Evolutionary conservation across 345 rosid species (phyloP), one percentile per base, ranked within the genome.

Genomic region (Hypericum androsaemum): DNA sequence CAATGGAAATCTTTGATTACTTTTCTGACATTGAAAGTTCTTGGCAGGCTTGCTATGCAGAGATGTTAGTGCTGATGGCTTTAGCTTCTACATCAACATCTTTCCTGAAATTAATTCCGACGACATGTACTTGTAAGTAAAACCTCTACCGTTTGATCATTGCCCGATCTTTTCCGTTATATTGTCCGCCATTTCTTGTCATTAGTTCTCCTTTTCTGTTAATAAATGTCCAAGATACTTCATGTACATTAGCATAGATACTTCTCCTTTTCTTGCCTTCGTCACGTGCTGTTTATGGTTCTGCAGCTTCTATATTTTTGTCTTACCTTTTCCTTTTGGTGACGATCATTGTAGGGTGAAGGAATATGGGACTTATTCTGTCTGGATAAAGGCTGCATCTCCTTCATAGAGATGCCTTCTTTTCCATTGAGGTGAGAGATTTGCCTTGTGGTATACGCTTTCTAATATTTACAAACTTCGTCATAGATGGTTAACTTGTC

Each of bases 21-120:
- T 39, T 40, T 5, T 45, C 41, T 35, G 9, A 63, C 42, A 1
- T 51, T 43, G 10, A 53, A 52, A 47, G 53, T 53, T 52, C 10
- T 74, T 63, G 57, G 69, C 81, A 92, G 96, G 95, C 64, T 64
- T 92, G 67, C 69, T 92, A 35, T 88, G 95, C 74, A 78, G 97
- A 70, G 98, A 92, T 63, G 52, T 80, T 60, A 88, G 97, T 64
- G 82, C 85, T 36, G 87, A 92, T 59, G 95, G 97, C 12, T 88
- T 92, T 64, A 77, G 79, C 52, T 92, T 85, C 67, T 88, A 81
- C 62, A 52, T 79, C 65, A 92, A 85, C 75, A 55, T 83, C 64
- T 92, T 88, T 67, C 71, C 85, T 6, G 95, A 81, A 52, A 77
- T 85, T n/a, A 71, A 53, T 69, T 59, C 65, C 3, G 52, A 71